phyloP scores from a whole-genome alignment of 2,329 filamentous ascomycete species.

The Colletotrichum sp. region DNA sequence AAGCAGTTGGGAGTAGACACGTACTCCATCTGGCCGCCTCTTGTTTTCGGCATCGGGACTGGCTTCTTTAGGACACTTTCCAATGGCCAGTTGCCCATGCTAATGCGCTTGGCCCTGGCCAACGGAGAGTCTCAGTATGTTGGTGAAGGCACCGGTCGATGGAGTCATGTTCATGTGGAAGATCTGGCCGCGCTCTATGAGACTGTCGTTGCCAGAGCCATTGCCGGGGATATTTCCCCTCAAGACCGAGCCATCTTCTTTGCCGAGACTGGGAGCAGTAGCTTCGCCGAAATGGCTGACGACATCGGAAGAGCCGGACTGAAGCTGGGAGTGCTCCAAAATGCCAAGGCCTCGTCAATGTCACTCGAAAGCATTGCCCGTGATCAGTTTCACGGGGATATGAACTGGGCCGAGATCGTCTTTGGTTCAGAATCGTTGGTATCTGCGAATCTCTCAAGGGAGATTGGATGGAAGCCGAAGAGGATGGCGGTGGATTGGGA shows the following conservation, averaged over 20 bases:
- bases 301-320: background rate
- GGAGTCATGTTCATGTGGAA: too few species aligned
- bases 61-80: too few species aligned
- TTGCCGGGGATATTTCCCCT: too few species aligned
- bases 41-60: too few species aligned
- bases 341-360: background rate
- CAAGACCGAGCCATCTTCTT: background rate
- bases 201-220: too few species aligned
- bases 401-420: background rate
- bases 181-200: too few species aligned
- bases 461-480: background rate
- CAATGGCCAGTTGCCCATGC: too few species aligned
- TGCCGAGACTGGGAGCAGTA: background rate
- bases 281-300: background rate
- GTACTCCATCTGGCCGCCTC: too few species aligned
- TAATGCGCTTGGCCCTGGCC: too few species aligned
- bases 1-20: too few species aligned
- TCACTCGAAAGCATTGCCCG: background rate
- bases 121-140: too few species aligned
- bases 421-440: background rate
- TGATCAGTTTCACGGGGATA: background rate
- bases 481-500: background rate
- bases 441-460: background rate
- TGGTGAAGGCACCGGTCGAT: too few species aligned
- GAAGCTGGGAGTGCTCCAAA: background rate